Conservation (phyloP, 202 grass and related monocot species). For the Setaria viridis region DNA sequence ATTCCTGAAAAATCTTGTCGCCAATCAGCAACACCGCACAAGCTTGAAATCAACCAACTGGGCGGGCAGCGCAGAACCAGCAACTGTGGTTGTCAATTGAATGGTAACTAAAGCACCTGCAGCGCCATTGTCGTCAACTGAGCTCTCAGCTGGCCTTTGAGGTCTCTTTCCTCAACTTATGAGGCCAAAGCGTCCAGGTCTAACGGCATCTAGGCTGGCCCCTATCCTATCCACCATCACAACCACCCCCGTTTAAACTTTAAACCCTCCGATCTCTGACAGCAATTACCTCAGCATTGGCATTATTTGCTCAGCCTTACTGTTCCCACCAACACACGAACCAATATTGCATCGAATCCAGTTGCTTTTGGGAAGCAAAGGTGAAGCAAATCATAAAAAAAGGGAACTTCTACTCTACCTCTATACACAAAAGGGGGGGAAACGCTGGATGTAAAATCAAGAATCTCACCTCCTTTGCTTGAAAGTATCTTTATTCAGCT, state of each 20-base stretch:
- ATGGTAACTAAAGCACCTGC: conserved; percentile 16
- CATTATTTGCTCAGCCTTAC: conserved; percentile 26
- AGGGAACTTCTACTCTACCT: not conserved
- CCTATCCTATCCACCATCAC: conserved; percentile 25
- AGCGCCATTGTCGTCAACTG: not conserved
- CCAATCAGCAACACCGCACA: conserved; percentile 2
- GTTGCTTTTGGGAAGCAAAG: conserved; percentile 13
- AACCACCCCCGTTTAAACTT: not conserved
- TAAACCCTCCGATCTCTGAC: conserved; percentile 1
- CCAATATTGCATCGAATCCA: not conserved
- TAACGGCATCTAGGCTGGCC: conserved; percentile 32
- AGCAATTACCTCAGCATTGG: not conserved
- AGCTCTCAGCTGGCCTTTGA: conserved; percentile 31
- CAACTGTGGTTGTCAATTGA: not conserved
- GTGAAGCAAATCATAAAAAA: not conserved
- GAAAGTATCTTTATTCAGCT: conserved; percentile 10
- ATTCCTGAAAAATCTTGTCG: not conserved
- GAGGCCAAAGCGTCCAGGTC: conserved; percentile 12
- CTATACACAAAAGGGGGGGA: not conserved
- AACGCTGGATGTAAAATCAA: conserved; percentile 14
- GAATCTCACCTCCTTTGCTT: conserved; percentile 18
- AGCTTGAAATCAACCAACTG: not conserved
- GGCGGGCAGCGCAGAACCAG: not conserved
- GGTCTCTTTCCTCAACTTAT: conserved; percentile 19
- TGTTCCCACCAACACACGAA: conserved; percentile 13